Percentiles rank a stretch among this genome's conserved stretches.
These are phyloP conservation scores for Neurospora hispaniola DNA, from an alignment of 495 filamentous ascomycete species.

Conservation along the genomic window DNA sequence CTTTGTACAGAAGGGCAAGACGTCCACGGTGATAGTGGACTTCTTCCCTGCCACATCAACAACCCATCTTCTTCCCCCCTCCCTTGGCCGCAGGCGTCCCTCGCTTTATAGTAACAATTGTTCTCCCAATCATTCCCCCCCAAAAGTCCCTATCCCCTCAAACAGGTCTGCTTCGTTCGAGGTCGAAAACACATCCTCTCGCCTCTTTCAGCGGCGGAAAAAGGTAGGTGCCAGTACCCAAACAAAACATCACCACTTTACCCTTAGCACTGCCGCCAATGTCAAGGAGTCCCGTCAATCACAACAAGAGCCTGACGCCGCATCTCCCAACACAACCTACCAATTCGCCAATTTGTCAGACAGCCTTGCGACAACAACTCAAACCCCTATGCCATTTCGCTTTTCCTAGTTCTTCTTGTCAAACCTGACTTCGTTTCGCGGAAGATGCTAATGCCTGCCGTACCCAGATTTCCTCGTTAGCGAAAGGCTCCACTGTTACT, in stretches of 20 bases:
- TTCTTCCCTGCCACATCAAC: conserved; percentile 30
- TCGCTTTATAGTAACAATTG: conserved; percentile 34
- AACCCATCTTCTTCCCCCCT: conserved; percentile 12
- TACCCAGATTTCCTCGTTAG: not conserved
- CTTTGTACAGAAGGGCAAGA: conserved; percentile 13
- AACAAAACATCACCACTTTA: not conserved
- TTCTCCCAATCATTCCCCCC: conserved; percentile 10
- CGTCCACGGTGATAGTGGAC: conserved; percentile 43
- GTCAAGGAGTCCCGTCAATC: not conserved
- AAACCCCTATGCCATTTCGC: not conserved
- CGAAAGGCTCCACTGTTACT: not conserved
- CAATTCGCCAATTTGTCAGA: not conserved
- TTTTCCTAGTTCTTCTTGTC: not conserved
- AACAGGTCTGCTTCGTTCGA: not conserved
- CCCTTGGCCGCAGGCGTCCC: conserved; percentile 46
- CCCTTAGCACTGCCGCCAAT: not conserved
- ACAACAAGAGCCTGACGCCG: not conserved
- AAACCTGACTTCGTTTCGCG: not conserved
- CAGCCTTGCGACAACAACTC: not conserved
- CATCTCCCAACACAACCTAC: not conserved
- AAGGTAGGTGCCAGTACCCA: not conserved
- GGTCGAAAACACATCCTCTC: not conserved
- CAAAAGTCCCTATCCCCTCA: not conserved
- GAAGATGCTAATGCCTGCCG: not conserved
- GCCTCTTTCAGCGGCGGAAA: not conserved